Base-by-base conservation (phyloP, 805 yeast genomes). In the Metschnikowia colocasiae region DNA sequence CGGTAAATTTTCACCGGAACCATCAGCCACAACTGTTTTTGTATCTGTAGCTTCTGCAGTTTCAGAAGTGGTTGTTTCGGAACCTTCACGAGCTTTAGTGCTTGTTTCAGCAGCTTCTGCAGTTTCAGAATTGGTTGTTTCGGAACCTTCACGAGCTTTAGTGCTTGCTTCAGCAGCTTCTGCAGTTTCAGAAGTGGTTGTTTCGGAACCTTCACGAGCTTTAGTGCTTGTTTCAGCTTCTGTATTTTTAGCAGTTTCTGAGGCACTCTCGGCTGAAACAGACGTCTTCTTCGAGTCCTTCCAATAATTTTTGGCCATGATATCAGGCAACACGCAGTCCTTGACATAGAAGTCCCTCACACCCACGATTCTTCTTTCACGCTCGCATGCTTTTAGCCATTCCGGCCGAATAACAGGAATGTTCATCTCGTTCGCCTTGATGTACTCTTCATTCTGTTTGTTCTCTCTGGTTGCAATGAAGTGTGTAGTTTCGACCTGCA, bases 351-450 rank as follows among this genome's bases (percentile, higher is more conserved):
- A 88, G 55, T 88, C 89, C 59, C 95, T 78, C 13, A 94, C 99
- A 23, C 98, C 97, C 36, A 91, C 95, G 47, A 94, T 83, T 59
- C 96, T 72, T 57, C 94, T 80, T 60, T 91, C 97, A 36, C 76
- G 65, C 58, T 87, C 95, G 70, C 98, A 94, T 0, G 97, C 97
- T 65, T 86, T 85, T 48, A 94, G 72, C 98, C 98, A 94, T 63
- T 94, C 97, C 0, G 99, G 98, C 64, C 96, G 79, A 23, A 94
- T 91, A 33, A 94, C 80, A 2, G 99, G 99, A 47, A 94, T 89
- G 61, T 90, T 94, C 71, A 81, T 79, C 45, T 85, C 90, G 51
- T 78, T 75, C 1, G 98, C 99, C 61, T 81, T 84, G 52, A 82
- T 74, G 69, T 80, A 86, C 64, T 87, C 91, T 15, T 83, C 75